Evolutionary conservation across 2,329 filamentous ascomycete species (phyloP), one percentile per base, ranked within the genome.

Genomic region (Sporothrix brunneoviolacea): DNA sequence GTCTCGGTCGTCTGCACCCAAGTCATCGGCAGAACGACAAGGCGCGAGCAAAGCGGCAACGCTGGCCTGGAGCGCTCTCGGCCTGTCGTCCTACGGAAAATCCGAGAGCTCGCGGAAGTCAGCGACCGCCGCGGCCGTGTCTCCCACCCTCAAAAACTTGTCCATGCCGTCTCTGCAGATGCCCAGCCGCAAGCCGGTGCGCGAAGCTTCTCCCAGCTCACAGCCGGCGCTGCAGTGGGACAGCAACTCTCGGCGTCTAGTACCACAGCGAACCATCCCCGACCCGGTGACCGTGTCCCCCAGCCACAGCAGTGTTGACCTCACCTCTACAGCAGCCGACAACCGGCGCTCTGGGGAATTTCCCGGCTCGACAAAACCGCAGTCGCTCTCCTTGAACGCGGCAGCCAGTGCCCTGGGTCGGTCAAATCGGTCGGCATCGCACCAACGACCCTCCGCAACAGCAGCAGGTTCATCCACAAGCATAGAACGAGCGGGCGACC

Each of bases 41-140:
- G 72, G 80, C 1, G 75, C 81, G 12, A 83, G 74, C 63, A 82
- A 80, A 60, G 82, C 82, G 36, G 82, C 82, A 22, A 79, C 77
- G 3, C 61, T 84, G 47, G 82, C 82, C 28, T 86, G 82, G 80
- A 72, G 64, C 48, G 68, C 70, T 16, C 62, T 77, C 13, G 67
- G 68, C 12, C 65, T 70, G 4, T 46, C 54, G 16, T 49, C 53
- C 8, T 41, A 50, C n/a, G 36, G 48, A 18, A 56, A 49, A 21
- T 18, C 50, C 1, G 52, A 54, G 9, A 53, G 41, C 33, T 24
- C 51, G 4, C 51, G 54, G 15, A 49, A 43, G 22, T 30, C 37
- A 6, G 21, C 46, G 3, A 30, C 49, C 5, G 12, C 54, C 5
- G 15, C 21, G 8, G 10, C 19, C 21, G 51, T 42, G n/a, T 2